Conservation (phyloP, 75 land plant genomes). For the Larix kaempferi region DNA sequence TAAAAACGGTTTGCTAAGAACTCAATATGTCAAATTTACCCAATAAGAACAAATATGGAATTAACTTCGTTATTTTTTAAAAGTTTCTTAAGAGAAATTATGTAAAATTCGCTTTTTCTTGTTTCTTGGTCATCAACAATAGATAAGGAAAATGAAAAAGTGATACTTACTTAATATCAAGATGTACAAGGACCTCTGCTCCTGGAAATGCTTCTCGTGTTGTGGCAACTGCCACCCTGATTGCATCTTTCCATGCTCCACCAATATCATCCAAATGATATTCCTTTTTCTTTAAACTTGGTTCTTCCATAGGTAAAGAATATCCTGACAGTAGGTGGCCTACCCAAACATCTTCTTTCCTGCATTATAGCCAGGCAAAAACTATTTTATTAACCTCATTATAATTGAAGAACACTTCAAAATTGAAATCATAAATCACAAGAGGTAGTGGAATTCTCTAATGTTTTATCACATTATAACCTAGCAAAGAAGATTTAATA, state of each 20-base stretch:
- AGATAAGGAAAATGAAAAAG: conserved; percentile 1
- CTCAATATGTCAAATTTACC: background rate
- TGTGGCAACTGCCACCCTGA: conserved; percentile 59
- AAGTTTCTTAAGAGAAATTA: too few species aligned
- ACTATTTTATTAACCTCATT: background rate
- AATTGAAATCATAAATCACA: background rate
- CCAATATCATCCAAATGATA: conserved; percentile 27
- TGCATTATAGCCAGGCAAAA: conserved; percentile 11
- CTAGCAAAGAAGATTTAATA: background rate
- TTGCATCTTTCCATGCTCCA: conserved; percentile 81
- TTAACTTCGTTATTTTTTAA: background rate
- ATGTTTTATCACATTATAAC: background rate
- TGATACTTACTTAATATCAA: conserved; percentile 72
- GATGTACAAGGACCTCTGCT: conserved; percentile 76
- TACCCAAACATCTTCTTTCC: conserved; percentile 85
- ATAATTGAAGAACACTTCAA: background rate
- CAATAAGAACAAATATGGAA: background rate
- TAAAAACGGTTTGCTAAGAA: background rate
- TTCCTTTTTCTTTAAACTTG: conserved; percentile 25
- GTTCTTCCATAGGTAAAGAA: conserved; percentile 90
- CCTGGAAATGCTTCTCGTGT: conserved; percentile 73
- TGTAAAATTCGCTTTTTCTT: conserved; percentile 3
- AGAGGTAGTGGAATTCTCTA: background rate
- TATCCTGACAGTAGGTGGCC: conserved; percentile 91
- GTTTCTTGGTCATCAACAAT: background rate